Percentiles rank a stretch among this genome's conserved stretches.
Evolutionary conservation across 1,284 basidiomycete genomes (phyloP).

Genomic region (Boletus sp.): DNA sequence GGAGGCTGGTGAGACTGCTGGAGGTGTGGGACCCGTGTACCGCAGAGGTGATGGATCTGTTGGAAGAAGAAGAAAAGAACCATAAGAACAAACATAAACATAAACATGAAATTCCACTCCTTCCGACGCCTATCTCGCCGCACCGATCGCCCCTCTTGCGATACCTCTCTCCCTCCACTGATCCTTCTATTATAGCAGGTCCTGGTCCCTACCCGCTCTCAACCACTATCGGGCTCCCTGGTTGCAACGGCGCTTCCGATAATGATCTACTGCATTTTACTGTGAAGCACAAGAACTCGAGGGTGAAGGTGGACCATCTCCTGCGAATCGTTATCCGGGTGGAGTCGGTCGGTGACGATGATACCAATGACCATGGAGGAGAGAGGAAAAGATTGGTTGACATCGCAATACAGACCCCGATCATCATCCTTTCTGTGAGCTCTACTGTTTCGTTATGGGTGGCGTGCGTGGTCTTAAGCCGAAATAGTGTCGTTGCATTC

Average conservation of each 20-base stretch:
- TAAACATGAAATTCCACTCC: slow-evolving; percentile 56
- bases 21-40: slow-evolving; percentile 19
- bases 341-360: slow-evolving; percentile 43
- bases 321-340: slow-evolving; percentile 85
- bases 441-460: not conserved
- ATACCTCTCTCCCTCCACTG: slow-evolving; percentile 23
- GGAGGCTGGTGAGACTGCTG: slow-evolving; percentile 15
- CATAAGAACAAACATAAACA: slow-evolving; percentile 18
- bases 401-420: slow-evolving; percentile 84
- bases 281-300: slow-evolving; percentile 77
- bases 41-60: slow-evolving; percentile 50
- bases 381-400: slow-evolving; percentile 80
- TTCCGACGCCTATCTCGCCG: slow-evolving; percentile 37
- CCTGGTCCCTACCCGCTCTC: slow-evolving; percentile 70
- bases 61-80: slow-evolving; percentile 58
- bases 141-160: slow-evolving; percentile 28
- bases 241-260: slow-evolving; percentile 37
- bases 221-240: slow-evolving; percentile 52
- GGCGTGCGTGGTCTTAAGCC: not conserved
- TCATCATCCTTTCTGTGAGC: slow-evolving; percentile 73
- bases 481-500: slow-evolving; percentile 72
- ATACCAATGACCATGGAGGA: slow-evolving; percentile 49
- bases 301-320: slow-evolving; percentile 74
- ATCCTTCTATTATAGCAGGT: slow-evolving; percentile 54
- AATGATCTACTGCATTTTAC: slow-evolving; percentile 60